Evolutionary conservation across 768 basidiomycete genomes (phyloP), one percentile per base, ranked within the genome.

Genomic region (Kwoniella heveanensis): DNA sequence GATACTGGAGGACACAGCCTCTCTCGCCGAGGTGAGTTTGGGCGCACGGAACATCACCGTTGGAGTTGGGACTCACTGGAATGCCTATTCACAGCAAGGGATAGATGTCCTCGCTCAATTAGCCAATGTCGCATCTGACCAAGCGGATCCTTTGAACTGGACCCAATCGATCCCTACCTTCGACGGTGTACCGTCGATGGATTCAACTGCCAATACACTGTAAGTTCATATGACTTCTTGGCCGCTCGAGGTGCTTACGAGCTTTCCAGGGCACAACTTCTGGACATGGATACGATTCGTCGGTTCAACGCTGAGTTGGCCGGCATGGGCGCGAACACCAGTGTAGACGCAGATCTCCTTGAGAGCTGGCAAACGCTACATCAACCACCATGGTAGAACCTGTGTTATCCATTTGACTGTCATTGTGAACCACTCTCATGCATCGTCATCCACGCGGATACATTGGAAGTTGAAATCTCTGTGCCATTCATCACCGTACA

Each of bases 301-400:
- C 46, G 46, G 46, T 47, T 47, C 46, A 47, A 47, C 46, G 46
- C 46, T 7, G 46, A 47, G 17, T 22, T 47, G 46, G 46, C 46
- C 22, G 46, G 46, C 8, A 47, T 47, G 46, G 13, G 32, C 32
- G 32, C 32, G 32, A 19, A 19, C 5, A 22, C 19, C 5, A 22
- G 5, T 7, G 46, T 19, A 5, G 46, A 47, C 22, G 32, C 32
- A 32, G 46, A 47, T 47, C 46, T 22, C n/a, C 46, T 47, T 7
- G 46, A 19, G 5, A 19, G 46, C 46, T 47, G 46, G 46, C 46
- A 47, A 22, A 22, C 46, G 6, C 46, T 47, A 22, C 46, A 47
- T 22, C 46, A 47, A 22, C 46, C 46, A 19, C 46, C 46, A 5
- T 47, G 46, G 46, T 47, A 47, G 46, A 19, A 39, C 19, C 10